Evolutionary conservation across 108 stramenopile species (phyloP).

Genomic region (Fragilaria crotonensis): DNA sequence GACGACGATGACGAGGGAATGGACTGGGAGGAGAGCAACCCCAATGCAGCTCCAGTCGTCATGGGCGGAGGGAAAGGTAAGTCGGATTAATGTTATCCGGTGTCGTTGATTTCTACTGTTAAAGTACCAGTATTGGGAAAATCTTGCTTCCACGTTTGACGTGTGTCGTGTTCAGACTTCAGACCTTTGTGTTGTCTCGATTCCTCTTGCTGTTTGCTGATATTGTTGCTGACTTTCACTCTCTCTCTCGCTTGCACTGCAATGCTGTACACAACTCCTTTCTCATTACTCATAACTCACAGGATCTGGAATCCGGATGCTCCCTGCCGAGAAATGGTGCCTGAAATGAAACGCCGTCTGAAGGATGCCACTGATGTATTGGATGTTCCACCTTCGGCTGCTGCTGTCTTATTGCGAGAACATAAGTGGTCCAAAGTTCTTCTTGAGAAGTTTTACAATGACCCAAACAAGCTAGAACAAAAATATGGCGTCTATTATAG

Average conservation of each 20-base stretch:
- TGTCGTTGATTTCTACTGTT: background rate
- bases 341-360: conserved; percentile 60
- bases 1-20: background rate
- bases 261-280: no score
- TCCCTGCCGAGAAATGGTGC: conserved; percentile 55
- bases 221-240: background rate
- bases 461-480: conserved; percentile 55
- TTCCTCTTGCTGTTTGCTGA: background rate
- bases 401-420: conserved; percentile 81
- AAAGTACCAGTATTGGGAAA: background rate
- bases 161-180: no score
- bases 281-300: no score
- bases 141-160: no score
- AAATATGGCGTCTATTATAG: conserved; percentile 68
- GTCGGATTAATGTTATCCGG: background rate
- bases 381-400: conserved; percentile 66
- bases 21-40: conserved; percentile 1
- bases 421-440: conserved; percentile 90
- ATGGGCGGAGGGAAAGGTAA: background rate
- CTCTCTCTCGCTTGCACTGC: no score
- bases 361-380: conserved; percentile 77
- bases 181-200: background rate
- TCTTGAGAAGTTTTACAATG: conserved; percentile 70
- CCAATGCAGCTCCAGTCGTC: conserved; percentile 1
- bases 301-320: conserved; percentile 54